Evolutionary conservation across 192 early-diverging fungal species (phyloP).

Genomic region (Anaeromyces robustus): DNA sequence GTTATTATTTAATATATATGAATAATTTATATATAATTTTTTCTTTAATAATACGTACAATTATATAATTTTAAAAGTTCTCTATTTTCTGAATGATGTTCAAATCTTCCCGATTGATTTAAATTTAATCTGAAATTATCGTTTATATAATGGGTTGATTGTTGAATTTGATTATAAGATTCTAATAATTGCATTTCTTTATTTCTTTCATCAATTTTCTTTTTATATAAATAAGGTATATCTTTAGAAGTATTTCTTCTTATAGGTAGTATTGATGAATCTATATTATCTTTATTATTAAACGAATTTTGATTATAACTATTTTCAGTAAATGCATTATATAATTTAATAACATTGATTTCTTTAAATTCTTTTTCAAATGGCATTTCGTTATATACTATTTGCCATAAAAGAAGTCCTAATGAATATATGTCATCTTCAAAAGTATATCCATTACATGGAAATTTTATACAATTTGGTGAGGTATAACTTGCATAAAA

Average conservation of each 20-base stretch:
- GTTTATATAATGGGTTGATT: neutral
- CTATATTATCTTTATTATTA: neutral
- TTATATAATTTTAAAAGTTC: neutral
- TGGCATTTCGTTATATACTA: neutral
- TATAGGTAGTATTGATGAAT: neutral
- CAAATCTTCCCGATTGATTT: neutral
- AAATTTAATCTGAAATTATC: neutral
- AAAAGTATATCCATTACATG: neutral
- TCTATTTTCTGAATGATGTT: neutral
- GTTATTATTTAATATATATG: too few relatives aligned
- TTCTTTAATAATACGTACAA: neutral
- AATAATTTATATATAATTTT: too few relatives aligned
- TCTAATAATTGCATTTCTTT: neutral
- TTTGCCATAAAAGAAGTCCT: neutral
- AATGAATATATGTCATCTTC: neutral
- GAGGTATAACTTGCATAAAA: neutral
- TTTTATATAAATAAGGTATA: neutral
- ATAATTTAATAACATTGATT: neutral
- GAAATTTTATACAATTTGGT: neutral
- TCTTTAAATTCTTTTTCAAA: neutral
- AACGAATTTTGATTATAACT: neutral
- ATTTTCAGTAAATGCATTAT: neutral
- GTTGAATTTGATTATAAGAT: neutral
- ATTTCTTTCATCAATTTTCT: neutral
- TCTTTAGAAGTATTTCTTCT: neutral